Conservation (phyloP, 257 asterid species). For the Ilex asprella region DNA sequence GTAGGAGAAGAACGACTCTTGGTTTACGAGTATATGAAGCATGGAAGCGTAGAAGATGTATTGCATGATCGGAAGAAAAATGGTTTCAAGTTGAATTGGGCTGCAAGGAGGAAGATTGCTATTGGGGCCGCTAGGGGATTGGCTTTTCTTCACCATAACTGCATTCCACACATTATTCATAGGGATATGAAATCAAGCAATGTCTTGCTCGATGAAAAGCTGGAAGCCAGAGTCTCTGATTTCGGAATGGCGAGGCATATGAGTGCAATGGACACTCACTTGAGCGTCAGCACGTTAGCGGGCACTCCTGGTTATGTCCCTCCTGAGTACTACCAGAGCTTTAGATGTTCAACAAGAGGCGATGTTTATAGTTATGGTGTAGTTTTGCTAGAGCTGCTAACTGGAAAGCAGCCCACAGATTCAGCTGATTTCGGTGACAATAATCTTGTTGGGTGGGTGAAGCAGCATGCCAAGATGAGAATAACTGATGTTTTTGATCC, state of each 20-base stretch:
- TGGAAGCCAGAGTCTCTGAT: slow-evolving; percentile 90
- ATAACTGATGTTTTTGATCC: slow-evolving; percentile 71
- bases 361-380: slow-evolving; percentile 96
- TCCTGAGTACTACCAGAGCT: slow-evolving; percentile 92
- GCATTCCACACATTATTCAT: slow-evolving; percentile 89
- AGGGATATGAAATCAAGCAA: slow-evolving; percentile 97
- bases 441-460: slow-evolving; percentile 94
- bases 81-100: slow-evolving; percentile 72
- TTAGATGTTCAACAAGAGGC: slow-evolving; percentile 76
- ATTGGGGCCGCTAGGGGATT: slow-evolving; percentile 85
- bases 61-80: slow-evolving; percentile 52
- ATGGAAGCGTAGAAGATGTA: slow-evolving; percentile 86
- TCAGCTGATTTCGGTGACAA: slow-evolving; percentile 89
- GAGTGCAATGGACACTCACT: slow-evolving; percentile 87
- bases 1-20: slow-evolving; percentile 82
- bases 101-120: slow-evolving; percentile 69
- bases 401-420: slow-evolving; percentile 80
- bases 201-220: slow-evolving; percentile 70
- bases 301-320: slow-evolving; percentile 98
- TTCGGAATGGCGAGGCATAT: slow-evolving; percentile 91
- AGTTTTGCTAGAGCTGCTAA: slow-evolving; percentile 78
- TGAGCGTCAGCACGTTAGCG: slow-evolving; percentile 86
- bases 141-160: slow-evolving; percentile 82
- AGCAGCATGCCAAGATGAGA: slow-evolving; percentile 51
- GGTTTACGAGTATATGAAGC: slow-evolving; percentile 93